phyloP scores from a whole-genome alignment of 1,139 yeast genomes.

The Diutina scorzettiae region DNA sequence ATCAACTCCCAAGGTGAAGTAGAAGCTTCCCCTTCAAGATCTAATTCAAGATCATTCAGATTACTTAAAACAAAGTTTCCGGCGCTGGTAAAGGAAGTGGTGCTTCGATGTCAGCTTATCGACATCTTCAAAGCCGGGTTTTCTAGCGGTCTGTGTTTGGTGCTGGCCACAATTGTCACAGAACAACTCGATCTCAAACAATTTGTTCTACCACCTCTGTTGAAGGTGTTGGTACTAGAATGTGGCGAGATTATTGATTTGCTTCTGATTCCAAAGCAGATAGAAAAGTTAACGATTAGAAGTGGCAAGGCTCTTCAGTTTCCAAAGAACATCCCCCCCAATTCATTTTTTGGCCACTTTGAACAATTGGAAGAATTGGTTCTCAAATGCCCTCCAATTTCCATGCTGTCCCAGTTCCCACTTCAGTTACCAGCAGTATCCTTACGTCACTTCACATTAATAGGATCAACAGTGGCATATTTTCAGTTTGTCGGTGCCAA shows the following conservation, averaged over 20 bases:
- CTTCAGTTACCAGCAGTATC: neutral
- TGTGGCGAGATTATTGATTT: neutral
- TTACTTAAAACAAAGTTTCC: neutral
- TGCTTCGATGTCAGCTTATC: neutral
- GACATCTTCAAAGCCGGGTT: neutral
- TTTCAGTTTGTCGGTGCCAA: conserved; percentile 1
- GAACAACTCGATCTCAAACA: neutral
- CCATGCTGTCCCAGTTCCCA: conserved; percentile 2
- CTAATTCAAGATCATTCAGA: neutral
- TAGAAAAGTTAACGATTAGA: neutral
- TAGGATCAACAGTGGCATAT: neutral
- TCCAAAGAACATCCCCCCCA: neutral
- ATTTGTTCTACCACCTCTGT: neutral
- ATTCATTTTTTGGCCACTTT: conserved; percentile 1
- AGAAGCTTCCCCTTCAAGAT: neutral
- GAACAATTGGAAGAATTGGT: neutral
- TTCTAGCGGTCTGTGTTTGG: neutral
- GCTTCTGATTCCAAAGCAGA: neutral
- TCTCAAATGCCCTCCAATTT: neutral
- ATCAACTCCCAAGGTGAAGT: neutral
- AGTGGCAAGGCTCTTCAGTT: neutral
- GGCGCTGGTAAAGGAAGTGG: neutral
- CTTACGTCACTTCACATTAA: neutral
- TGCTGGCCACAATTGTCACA: neutral
- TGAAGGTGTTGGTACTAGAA: neutral